Base-by-base conservation (phyloP, 2,329 filamentous ascomycete genomes). In the Furcasterigmium furcatum region DNA sequence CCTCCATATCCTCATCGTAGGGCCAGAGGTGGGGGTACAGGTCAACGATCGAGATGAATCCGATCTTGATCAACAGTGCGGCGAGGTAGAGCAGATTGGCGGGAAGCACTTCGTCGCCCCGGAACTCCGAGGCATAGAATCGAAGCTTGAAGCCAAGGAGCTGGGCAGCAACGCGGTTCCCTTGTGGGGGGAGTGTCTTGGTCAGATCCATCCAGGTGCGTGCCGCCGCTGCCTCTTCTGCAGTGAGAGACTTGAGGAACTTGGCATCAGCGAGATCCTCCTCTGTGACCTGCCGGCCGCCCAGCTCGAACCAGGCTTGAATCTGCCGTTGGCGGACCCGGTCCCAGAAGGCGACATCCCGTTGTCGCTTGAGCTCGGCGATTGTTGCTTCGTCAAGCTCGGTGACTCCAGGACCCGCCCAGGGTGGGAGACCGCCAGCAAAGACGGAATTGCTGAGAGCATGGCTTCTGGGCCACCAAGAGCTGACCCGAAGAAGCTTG, bases 141-240 rank as follows among this genome's bases (percentile, higher is more conserved):
- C 89, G 88, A 42, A 99, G 79, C 67, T 99, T 99, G 76, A 99
- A 99, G 4, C 94, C 94, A 13, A 99, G 82, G 4, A 99, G 78
- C 62, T 97, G 94, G 24, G 95, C 95, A 1, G 94, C 94, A 48
- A 95, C 89, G 36, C 86, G 82, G 62, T 96, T 99, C 24, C 95
- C 94, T 24, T 80, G 76, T 2, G 91, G 90, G 5, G 91, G 91
- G 4, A 94, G 69, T 0, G 88, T 95, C 46, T 84, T 85, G 3
- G 92, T 96, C 48, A 81, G 73, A 51, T 82, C 77, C 55, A 95
- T 88, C 89, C 91, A 96, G 54, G 85, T 76, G 7, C 76, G 73
- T 46, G 82, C 80, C 21, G 81, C 72, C 25, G 82, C 76, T 18
- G 69, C 63, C 12, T 74, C 72, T 19, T 65, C 63, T 10, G 63